Percentiles rank a stretch among this genome's conserved stretches.
These are phyloP conservation scores for Perkinsus marinus DNA, from an alignment of 169 alveolate species.

Conservation along the genomic window DNA sequence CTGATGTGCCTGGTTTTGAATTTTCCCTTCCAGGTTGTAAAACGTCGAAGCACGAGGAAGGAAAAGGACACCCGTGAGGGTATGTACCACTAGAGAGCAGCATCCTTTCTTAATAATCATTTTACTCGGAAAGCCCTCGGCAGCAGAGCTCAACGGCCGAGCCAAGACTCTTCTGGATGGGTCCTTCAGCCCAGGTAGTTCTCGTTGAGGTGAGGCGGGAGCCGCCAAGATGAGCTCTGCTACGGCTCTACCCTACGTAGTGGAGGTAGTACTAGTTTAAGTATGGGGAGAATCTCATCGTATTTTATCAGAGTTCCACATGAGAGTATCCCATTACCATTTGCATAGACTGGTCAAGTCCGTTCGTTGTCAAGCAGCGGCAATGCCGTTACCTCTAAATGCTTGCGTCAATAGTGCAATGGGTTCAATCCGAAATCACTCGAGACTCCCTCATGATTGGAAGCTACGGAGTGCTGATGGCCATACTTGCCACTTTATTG, in stretches of 20 bases:
- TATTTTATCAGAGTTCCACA: no score
- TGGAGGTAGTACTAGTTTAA: background rate
- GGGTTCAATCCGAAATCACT: no score
- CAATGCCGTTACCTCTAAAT: no score
- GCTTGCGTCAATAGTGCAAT: no score
- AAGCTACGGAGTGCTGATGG: no score
- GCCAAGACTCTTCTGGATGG: background rate
- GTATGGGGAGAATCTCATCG: no score
- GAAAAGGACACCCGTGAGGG: background rate
- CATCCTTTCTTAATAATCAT: no score
- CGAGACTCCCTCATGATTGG: no score
- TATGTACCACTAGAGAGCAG: background rate
- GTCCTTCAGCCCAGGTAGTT: background rate
- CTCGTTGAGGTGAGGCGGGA: background rate
- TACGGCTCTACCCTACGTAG: background rate
- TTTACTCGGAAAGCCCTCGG: background rate
- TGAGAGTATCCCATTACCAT: no score
- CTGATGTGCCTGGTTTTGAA: background rate
- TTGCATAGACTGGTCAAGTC: no score
- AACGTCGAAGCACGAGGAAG: background rate
- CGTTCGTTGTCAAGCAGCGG: no score
- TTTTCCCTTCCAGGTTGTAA: background rate
- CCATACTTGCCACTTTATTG: no score
- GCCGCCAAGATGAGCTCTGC: background rate
- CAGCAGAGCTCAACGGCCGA: background rate